Conservation (phyloP, 1,284 basidiomycete species). For the Porphyrellus sp. region DNA sequence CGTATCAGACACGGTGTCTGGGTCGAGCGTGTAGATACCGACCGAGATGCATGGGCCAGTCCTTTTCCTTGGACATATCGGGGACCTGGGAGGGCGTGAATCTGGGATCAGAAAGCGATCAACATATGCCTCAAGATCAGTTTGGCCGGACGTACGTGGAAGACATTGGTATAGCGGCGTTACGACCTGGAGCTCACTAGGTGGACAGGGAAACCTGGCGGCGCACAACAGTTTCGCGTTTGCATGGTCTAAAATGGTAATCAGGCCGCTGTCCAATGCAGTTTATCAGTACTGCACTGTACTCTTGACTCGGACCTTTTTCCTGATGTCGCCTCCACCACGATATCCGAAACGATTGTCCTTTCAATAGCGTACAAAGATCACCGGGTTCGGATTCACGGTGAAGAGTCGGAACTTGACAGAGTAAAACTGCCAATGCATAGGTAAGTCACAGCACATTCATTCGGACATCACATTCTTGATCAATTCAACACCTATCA, state of each 20-base stretch:
- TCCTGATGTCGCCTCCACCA: too few relatives aligned
- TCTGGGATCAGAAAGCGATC: slow-evolving; percentile 35
- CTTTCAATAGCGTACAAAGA: too few relatives aligned
- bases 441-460: too few relatives aligned
- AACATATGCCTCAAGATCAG: neutral
- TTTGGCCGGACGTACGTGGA: slow-evolving; percentile 25
- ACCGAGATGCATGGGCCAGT: slow-evolving; percentile 68
- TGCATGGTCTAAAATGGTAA: slow-evolving; percentile 9
- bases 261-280: neutral
- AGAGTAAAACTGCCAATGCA: too few relatives aligned
- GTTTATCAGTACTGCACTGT: too few relatives aligned
- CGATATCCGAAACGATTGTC: too few relatives aligned
- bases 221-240: neutral
- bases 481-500: neutral
- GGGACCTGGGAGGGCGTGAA: slow-evolving; percentile 55
- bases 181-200: neutral
- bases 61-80: slow-evolving; percentile 61
- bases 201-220: neutral
- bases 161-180: slow-evolving; percentile 19
- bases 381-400: too few relatives aligned
- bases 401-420: too few relatives aligned
- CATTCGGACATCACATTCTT: neutral
- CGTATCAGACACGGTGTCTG: neutral
- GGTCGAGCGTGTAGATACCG: slow-evolving; percentile 14
- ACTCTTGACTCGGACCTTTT: too few relatives aligned